These are phyloP conservation scores for Amphichorda felina DNA, from an alignment of 2,329 filamentous ascomycete genomes.

Conservation along the genomic window DNA sequence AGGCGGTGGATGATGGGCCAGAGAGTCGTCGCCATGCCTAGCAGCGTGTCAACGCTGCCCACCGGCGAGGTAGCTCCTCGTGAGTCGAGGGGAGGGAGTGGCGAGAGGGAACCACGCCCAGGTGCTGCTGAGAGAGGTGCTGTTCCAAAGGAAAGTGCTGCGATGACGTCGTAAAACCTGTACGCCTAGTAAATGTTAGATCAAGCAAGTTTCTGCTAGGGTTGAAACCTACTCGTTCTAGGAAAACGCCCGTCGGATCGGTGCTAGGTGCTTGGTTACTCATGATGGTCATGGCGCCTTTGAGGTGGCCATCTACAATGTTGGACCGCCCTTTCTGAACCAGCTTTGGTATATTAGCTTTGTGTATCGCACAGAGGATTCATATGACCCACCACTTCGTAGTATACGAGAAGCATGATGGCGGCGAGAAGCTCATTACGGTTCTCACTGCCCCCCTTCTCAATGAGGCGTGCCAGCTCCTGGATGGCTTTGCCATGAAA, in stretches of 20 bases:
- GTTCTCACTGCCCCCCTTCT: constrained; percentile 31
- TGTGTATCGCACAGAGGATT: neutral
- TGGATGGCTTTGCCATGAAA: constrained; percentile 50
- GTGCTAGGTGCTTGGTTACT: constrained; percentile 29
- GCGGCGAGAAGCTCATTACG: constrained; percentile 47
- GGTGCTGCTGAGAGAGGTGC: constrained; percentile 40
- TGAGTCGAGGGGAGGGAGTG: constrained; percentile 33
- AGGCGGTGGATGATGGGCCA: constrained; percentile 54
- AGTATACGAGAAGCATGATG: constrained; percentile 51
- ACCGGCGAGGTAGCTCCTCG: constrained; percentile 31
- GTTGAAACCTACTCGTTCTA: constrained; percentile 38
- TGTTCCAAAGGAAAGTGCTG: constrained; percentile 48
- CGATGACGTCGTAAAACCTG: constrained; percentile 54
- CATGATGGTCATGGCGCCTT: constrained; percentile 51
- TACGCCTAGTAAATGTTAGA: constrained; percentile 34
- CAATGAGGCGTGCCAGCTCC: constrained; percentile 43
- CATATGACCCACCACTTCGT: constrained; percentile 43
- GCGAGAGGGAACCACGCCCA: constrained; percentile 30
- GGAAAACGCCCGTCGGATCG: constrained; percentile 41
- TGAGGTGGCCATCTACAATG: constrained; percentile 48
- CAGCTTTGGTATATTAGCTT: constrained; percentile 25
- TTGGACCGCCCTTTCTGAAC: constrained; percentile 48
- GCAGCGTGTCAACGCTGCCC: constrained; percentile 43
- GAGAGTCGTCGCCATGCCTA: constrained; percentile 49
- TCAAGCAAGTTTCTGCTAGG: too few relatives aligned